These are phyloP conservation scores for Nakaseomyces glabratus DNA, from an alignment of 1,139 yeast genomes.

Conservation along the genomic window DNA sequence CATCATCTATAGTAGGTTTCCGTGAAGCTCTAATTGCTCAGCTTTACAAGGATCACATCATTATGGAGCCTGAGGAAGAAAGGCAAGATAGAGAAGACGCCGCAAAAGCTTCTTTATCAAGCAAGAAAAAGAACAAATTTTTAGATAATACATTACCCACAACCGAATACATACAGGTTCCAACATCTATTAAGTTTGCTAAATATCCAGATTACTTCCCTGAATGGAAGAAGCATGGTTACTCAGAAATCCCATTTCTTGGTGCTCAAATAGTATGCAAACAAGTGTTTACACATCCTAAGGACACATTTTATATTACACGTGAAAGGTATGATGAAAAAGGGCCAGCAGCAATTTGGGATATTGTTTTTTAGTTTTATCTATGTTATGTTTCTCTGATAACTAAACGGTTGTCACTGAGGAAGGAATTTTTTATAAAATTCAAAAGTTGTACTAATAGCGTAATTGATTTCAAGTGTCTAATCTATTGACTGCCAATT, in stretches of 20 bases:
- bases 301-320: conserved; percentile 61
- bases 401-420: no score
- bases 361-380: conserved; percentile 30
- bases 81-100: conserved; percentile 31
- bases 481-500: no score
- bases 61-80: conserved; percentile 33
- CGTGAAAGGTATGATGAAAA: conserved; percentile 65
- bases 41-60: conserved; percentile 51
- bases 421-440: no score
- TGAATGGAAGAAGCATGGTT: conserved; percentile 84
- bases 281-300: conserved; percentile 61
- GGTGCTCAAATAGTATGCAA: conserved; percentile 87
- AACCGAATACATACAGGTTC: conserved; percentile 51
- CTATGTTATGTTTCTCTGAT: background rate
- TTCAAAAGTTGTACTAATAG: no score
- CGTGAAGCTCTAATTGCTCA: conserved; percentile 57
- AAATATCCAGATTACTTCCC: conserved; percentile 88
- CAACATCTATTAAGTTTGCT: conserved; percentile 57
- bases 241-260: conserved; percentile 67
- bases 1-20: conserved; percentile 67
- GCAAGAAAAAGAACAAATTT: conserved; percentile 24
- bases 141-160: conserved; percentile 26
- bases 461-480: no score
- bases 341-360: conserved; percentile 65
- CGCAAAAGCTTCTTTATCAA: conserved; percentile 18